These are phyloP conservation scores for Globisporangium carolinianum DNA, from an alignment of 352 stramenopile species.

Conservation along the genomic window DNA sequence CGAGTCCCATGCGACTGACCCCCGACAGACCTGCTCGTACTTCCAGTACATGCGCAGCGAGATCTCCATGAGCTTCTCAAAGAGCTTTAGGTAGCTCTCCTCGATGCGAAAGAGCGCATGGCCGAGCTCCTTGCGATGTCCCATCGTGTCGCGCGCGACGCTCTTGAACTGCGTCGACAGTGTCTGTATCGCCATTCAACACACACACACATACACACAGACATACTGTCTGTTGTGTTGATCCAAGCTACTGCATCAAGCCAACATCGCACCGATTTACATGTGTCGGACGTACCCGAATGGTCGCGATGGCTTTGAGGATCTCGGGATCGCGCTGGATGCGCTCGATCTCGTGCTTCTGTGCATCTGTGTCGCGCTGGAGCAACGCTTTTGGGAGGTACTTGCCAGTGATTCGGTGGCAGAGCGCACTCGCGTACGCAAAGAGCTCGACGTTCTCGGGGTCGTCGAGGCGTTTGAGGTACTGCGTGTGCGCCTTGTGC, in stretches of 20 bases:
- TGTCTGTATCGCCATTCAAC: conserved; percentile 11
- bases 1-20: not conserved
- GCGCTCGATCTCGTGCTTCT: conserved; percentile 47
- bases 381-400: conserved; percentile 46
- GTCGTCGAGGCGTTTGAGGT: conserved; percentile 27
- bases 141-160: conserved; percentile 47
- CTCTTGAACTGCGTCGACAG: conserved; percentile 68
- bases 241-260: not conserved
- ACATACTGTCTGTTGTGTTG: conserved; percentile 1
- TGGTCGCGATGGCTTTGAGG: conserved; percentile 37
- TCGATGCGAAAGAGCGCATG: conserved; percentile 64
- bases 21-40: conserved; percentile 31
- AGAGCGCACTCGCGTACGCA: conserved; percentile 55
- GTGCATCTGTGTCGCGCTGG: conserved; percentile 31
- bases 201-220: not conserved
- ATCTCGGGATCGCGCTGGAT: conserved; percentile 58
- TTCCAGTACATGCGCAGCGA: conserved; percentile 66
- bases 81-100: conserved; percentile 67
- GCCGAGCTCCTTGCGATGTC: conserved; percentile 56
- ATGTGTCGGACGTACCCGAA: conserved; percentile 20
- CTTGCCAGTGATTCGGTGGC: conserved; percentile 51
- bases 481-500: conserved; percentile 11
- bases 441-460: conserved; percentile 67
- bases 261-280: not conserved
- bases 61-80: conserved; percentile 71